phyloP scores from a whole-genome alignment of 2,329 filamentous ascomycete species.

The Pseudopithomyces chartarum region DNA sequence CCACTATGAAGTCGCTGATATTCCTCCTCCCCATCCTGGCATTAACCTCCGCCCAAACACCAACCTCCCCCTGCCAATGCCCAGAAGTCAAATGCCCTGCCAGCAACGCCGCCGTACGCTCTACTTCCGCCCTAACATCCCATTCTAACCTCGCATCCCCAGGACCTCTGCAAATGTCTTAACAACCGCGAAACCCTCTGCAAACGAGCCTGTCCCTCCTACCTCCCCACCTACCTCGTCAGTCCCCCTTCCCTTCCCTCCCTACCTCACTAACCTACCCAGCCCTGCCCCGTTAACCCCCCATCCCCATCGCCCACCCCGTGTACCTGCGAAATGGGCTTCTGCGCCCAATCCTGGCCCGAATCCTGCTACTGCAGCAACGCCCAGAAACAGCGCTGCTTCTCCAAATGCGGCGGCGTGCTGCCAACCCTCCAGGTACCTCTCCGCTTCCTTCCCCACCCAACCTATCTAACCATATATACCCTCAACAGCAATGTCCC shows the following conservation, averaged over 20 bases:
- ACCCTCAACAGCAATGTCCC: slow-evolving; percentile 16
- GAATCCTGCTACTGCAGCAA: slow-evolving; percentile 37
- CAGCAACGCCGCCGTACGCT: slow-evolving; percentile 24
- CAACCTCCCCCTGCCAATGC: slow-evolving; percentile 23
- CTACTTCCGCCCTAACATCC: not conserved
- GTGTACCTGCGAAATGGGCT: slow-evolving; percentile 28
- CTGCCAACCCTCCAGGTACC: slow-evolving; percentile 19
- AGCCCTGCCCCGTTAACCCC: slow-evolving; percentile 18
- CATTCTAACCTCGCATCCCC: not conserved
- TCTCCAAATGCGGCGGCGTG: slow-evolving; percentile 33
- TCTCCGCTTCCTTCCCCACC: not conserved
- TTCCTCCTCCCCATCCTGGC: slow-evolving; percentile 22
- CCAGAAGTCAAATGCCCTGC: slow-evolving; percentile 33
- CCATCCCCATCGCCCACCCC: slow-evolving; percentile 9
- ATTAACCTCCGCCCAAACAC: slow-evolving; percentile 21
- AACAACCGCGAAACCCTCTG: slow-evolving; percentile 32
- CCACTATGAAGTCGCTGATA: slow-evolving; percentile 28
- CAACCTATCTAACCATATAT: not conserved
- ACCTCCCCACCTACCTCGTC: slow-evolving; percentile 21
- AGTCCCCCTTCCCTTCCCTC: slow-evolving; percentile 7
- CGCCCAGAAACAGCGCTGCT: slow-evolving; percentile 27
- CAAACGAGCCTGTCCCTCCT: slow-evolving; percentile 28
- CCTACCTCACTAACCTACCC: not conserved
- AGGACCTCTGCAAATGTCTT: slow-evolving; percentile 35
- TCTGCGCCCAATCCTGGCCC: slow-evolving; percentile 30